A percentile compares a stretch with the other conserved stretches of the same genome.
These are phyloP conservation scores for Heterobasidion occidentale DNA, from an alignment of 1,284 basidiomycete genomes.

Conservation along the genomic window DNA sequence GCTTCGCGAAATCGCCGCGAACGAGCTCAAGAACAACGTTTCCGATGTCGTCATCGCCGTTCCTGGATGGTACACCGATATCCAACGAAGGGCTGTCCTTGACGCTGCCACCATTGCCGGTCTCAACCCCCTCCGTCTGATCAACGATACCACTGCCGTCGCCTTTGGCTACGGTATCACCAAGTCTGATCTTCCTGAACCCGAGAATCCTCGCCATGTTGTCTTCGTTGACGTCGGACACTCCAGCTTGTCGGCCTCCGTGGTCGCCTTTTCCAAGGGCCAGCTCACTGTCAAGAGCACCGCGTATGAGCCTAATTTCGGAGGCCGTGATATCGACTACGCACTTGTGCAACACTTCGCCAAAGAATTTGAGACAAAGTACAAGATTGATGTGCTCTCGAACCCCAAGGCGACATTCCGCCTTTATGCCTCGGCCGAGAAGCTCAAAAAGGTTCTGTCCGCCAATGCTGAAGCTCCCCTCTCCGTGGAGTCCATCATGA, in stretches of 20 bases:
- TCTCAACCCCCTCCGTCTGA: constrained; percentile 84
- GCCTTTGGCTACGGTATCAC: constrained; percentile 96
- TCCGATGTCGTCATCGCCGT: constrained; percentile 91
- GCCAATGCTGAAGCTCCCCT: constrained; percentile 84
- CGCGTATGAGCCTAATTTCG: constrained; percentile 86
- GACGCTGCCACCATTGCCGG: constrained; percentile 85
- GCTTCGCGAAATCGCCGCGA: constrained; percentile 76
- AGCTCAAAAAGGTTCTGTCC: constrained; percentile 66
- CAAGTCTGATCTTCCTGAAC: constrained; percentile 84
- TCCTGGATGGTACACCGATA: constrained; percentile 91
- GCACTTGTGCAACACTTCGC: constrained; percentile 85
- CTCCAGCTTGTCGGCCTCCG: constrained; percentile 76
- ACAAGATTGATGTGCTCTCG: constrained; percentile 89
- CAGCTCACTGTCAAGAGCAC: constrained; percentile 80
- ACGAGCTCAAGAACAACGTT: constrained; percentile 78
- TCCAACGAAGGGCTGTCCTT: constrained; percentile 81
- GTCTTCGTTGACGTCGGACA: constrained; percentile 92
- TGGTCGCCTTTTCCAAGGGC: constrained; percentile 90
- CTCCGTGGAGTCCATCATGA: constrained; percentile 91
- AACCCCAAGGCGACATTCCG: constrained; percentile 91
- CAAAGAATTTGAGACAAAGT: constrained; percentile 85
- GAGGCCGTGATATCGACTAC: constrained; percentile 90
- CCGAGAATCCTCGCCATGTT: constrained; percentile 77
- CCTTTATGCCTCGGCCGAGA: constrained; percentile 71
- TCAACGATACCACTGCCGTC: constrained; percentile 91